Base-by-base conservation (phyloP, 2,329 filamentous ascomycete species). In the Pestalotiopsis fici region DNA sequence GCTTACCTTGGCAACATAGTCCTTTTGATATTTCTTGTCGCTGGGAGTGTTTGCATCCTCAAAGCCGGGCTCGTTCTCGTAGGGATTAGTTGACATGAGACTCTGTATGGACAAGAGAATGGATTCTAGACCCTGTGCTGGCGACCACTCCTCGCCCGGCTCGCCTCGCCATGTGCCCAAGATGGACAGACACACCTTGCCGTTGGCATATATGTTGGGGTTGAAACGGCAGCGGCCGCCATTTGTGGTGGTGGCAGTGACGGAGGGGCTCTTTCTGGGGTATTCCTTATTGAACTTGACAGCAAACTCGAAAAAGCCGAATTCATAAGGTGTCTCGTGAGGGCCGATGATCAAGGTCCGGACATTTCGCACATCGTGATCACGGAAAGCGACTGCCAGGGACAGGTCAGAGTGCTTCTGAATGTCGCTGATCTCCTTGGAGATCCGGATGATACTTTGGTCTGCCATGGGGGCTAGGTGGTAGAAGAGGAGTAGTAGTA, bases 31-130 rank as follows among this genome's bases (percentile, higher is more conserved):
- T 78, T 90, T 89, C 79, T 93, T 91, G 77, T 97, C 94, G 3
- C 85, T 81, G 0, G 85, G 81, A 9, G 87, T 85, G 59, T 91
- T 91, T 13, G 90, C 88, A 68, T 92, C 87, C 77, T 98, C 95
- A 73, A 93, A 98, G 5, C 96, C 96, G 1, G 96, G 96, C 78
- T 99, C 96, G 74, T 98, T 98, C 77, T 96, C 93, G 79, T 97
- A 98, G 0, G 95, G 96, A 73, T 98, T 97, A 31, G 89, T 82
- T 1, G 94, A 97, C 91, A 99, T 95, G 57, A 99, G 84, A 78
- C 95, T 98, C 80, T 99, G 96, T 67, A 99, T 98, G 4, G 95
- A 98, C 65, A 98, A 88, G 60, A 99, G 81, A 61, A 98, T 93
- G 0, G 95, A 98, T 78, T 98, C 96, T 1, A 99, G 85, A 6